phyloP scores from a whole-genome alignment of 768 basidiomycete species.

The Auriscalpium orientale region DNA sequence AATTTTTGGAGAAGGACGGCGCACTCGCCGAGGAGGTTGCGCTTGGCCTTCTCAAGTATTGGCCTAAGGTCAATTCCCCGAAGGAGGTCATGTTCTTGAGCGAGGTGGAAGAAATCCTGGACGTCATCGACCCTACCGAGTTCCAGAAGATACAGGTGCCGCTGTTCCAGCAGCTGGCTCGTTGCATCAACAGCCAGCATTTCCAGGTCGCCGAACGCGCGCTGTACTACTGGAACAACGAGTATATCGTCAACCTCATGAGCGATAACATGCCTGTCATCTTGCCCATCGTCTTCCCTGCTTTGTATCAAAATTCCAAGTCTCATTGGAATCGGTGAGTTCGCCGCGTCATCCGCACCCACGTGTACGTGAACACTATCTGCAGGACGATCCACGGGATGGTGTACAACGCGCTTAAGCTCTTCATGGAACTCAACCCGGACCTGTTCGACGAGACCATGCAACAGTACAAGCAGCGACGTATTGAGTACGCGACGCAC shows the following conservation, averaged over 20 bases:
- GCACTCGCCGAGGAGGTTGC: conserved; percentile 91
- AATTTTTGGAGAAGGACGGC: conserved; percentile 96
- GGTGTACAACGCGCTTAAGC: conserved; percentile 96
- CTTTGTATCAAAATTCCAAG: conserved; percentile 91
- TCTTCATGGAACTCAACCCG: conserved; percentile 99
- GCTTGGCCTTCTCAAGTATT: conserved; percentile 90
- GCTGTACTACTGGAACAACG: conserved; percentile 98
- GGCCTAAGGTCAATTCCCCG: conserved; percentile 99
- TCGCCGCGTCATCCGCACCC: neutral
- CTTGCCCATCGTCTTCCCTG: conserved; percentile 94
- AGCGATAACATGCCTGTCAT: conserved; percentile 86
- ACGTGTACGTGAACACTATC: conserved; percentile 2
- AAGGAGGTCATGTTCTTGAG: conserved; percentile 99
- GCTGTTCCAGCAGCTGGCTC: conserved; percentile 88
- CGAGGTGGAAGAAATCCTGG: conserved; percentile 97
- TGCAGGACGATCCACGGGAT: conserved; percentile 94
- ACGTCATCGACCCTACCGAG: conserved; percentile 94
- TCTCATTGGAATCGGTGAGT: conserved; percentile 97
- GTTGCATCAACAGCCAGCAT: conserved; percentile 98
- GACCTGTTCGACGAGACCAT: conserved; percentile 92
- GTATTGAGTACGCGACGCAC: conserved; percentile 50
- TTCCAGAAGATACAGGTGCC: conserved; percentile 94
- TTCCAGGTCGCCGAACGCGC: conserved; percentile 99
- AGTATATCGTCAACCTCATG: conserved; percentile 99
- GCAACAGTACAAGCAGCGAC: conserved; percentile 86